phyloP scores from a whole-genome alignment of 495 filamentous ascomycete genomes.

The Penicillium daleae region DNA sequence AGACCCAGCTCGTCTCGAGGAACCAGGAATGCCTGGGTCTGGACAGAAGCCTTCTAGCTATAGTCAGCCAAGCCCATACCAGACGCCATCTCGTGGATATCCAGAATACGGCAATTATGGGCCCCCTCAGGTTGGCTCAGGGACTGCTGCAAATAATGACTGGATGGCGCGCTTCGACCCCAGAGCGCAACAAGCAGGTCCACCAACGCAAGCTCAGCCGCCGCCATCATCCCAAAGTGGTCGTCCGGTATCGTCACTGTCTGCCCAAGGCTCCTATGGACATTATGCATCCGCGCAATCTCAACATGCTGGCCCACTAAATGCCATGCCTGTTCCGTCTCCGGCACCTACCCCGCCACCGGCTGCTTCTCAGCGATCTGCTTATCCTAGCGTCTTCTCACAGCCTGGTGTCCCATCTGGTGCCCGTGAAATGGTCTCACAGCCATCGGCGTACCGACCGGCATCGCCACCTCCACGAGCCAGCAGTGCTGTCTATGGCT shows the following conservation, averaged over 20 bases:
- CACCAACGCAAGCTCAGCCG: conserved; percentile 30
- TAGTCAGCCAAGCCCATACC: conserved; percentile 35
- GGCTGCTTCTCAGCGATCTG: conserved; percentile 38
- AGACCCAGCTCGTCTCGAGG: conserved; percentile 34
- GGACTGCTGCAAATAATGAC: conserved; percentile 41
- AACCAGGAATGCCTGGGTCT: conserved; percentile 19
- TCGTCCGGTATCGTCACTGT: conserved; percentile 28
- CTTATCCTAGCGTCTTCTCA: conserved; percentile 42
- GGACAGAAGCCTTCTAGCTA: conserved; percentile 32
- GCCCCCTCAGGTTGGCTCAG: conserved; percentile 28
- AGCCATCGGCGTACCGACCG: conserved; percentile 37
- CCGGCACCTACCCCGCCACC: conserved; percentile 46
- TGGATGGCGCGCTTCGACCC: conserved; percentile 55
- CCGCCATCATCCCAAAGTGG: conserved; percentile 23
- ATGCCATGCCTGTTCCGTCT: conserved; percentile 38
- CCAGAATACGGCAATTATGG: conserved; percentile 43
- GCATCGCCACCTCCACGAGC: conserved; percentile 42
- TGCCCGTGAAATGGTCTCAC: conserved; percentile 39
- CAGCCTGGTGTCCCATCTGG: conserved; percentile 28
- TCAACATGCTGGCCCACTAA: conserved; percentile 31
- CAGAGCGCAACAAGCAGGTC: conserved; percentile 39
- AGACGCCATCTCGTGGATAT: conserved; percentile 39
- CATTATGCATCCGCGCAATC: conserved; percentile 37
- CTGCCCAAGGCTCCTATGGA: conserved; percentile 36
- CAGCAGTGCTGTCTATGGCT: conserved; percentile 35